A percentile compares a stretch with the other conserved stretches of the same genome.
These are phyloP conservation scores for Salvia splendens DNA, from an alignment of 257 asterid genomes.

Conservation along the genomic window DNA sequence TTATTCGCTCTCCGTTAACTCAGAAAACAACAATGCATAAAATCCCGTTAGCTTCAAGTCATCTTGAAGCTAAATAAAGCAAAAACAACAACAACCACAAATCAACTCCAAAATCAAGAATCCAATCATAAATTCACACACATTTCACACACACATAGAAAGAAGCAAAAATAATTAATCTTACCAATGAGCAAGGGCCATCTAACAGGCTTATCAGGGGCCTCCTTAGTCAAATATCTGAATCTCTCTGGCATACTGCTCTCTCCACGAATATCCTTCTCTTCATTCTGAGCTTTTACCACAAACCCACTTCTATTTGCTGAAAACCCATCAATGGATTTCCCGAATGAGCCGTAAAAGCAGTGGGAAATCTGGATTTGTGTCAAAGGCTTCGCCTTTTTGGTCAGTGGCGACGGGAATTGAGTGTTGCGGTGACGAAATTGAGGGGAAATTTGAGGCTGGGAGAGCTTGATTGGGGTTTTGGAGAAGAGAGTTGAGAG, in stretches of 20 bases:
- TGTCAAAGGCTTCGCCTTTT: conserved; percentile 30
- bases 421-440: conserved; percentile 9
- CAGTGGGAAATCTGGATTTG: conserved; percentile 34
- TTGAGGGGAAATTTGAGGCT: conserved; percentile 30
- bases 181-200: conserved; percentile 86
- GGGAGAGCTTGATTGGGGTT: conserved; percentile 33
- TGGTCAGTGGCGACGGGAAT: conserved; percentile 28
- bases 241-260: conserved; percentile 90
- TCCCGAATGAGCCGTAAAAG: conserved; percentile 34
- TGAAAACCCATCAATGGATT: conserved; percentile 33
- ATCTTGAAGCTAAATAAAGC: too few species aligned
- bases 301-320: conserved; percentile 35
- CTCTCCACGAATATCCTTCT: conserved; percentile 58
- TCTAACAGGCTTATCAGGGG: conserved; percentile 69
- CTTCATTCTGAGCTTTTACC: conserved; percentile 40
- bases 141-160: background rate
- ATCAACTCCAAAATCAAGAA: background rate
- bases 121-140: background rate
- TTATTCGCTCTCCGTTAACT: too few species aligned
- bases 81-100: conserved; percentile 1
- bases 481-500: conserved; percentile 44
- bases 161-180: background rate
- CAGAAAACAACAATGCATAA: too few species aligned
- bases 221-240: conserved; percentile 74
- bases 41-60: background rate